Percentiles rank a stretch among this genome's conserved stretches.
Conservation (phyloP, 2,329 filamentous ascomycete genomes). For the Nemania diffusa region DNA sequence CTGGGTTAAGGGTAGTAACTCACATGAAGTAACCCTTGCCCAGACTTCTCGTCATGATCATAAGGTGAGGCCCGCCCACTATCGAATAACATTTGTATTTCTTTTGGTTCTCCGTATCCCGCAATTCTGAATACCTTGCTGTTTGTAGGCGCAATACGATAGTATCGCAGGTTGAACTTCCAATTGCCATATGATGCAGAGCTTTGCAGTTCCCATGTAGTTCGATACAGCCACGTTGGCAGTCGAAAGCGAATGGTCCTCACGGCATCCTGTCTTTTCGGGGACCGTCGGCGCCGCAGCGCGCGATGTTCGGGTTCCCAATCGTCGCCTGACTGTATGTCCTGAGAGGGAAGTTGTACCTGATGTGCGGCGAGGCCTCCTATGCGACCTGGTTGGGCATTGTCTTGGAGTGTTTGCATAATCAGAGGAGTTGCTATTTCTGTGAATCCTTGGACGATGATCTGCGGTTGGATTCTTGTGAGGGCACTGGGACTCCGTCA, state of each 20-base stretch:
- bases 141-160: background rate
- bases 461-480: constrained; percentile 37
- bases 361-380: background rate
- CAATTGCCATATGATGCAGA: constrained; percentile 21
- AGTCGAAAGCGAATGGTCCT: background rate
- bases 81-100: constrained; percentile 12
- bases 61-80: constrained; percentile 24
- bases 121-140: constrained; percentile 3
- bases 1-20: background rate
- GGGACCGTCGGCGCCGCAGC: background rate
- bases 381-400: background rate
- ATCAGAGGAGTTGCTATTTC: constrained; percentile 2
- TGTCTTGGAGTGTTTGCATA: background rate
- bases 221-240: constrained; percentile 3
- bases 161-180: constrained; percentile 18
- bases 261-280: background rate
- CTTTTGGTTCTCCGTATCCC: background rate
- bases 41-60: background rate
- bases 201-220: constrained; percentile 23
- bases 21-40: constrained; percentile 16
- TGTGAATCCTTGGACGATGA: constrained; percentile 36
- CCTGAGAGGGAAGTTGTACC: background rate
- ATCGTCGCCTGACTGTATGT: background rate
- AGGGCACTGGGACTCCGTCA: constrained; percentile 35
- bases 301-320: background rate